Evolutionary conservation across 495 filamentous ascomycete species (phyloP).

Genomic region (Aspergillus cavernicola): DNA sequence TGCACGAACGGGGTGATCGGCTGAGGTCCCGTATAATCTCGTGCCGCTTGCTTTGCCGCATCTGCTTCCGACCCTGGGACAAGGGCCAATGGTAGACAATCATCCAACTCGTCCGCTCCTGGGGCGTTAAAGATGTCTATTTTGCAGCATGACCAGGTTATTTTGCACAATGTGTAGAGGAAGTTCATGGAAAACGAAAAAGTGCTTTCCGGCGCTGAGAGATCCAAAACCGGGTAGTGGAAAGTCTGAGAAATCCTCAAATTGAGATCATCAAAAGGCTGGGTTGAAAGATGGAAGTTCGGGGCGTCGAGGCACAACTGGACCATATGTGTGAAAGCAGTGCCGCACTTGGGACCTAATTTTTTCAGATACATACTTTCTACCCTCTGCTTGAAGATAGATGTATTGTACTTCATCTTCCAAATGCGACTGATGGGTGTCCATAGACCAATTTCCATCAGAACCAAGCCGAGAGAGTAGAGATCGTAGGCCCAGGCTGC

Average conservation of each 20-base stretch:
- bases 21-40: constrained; percentile 17
- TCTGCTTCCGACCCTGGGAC: constrained; percentile 35
- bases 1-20: constrained; percentile 22
- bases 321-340: constrained; percentile 74
- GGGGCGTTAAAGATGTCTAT: constrained; percentile 47
- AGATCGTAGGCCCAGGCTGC: constrained; percentile 66
- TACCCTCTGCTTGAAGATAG: constrained; percentile 60
- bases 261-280: constrained; percentile 48
- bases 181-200: constrained; percentile 50
- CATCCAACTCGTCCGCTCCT: constrained; percentile 41
- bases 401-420: constrained; percentile 62
- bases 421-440: constrained; percentile 65
- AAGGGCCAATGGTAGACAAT: constrained; percentile 44
- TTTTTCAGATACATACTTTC: constrained; percentile 62
- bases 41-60: constrained; percentile 22
- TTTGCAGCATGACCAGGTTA: constrained; percentile 40
- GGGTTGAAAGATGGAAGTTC: constrained; percentile 56
- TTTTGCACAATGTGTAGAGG: constrained; percentile 44
- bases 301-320: constrained; percentile 75
- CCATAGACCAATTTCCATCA: constrained; percentile 89
- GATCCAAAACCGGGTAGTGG: constrained; percentile 45
- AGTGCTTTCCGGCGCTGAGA: constrained; percentile 43
- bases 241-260: constrained; percentile 44
- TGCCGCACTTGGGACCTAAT: constrained; percentile 68
- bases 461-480: constrained; percentile 77